These are phyloP conservation scores for Bipolaris cookei DNA, from an alignment of 2,329 filamentous ascomycete genomes.

Conservation along the genomic window DNA sequence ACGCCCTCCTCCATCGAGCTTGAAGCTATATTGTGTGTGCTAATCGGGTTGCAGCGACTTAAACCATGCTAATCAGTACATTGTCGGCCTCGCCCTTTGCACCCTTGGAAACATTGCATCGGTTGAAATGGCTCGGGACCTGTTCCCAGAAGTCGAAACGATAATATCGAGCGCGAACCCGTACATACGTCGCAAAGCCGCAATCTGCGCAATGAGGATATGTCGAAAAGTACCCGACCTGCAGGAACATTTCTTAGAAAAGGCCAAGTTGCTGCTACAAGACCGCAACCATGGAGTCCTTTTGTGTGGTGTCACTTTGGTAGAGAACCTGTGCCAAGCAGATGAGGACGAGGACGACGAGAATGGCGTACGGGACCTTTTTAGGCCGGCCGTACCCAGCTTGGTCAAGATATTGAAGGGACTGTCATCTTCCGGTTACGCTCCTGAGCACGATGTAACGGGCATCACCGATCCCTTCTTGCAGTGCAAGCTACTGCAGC, in stretches of 20 bases:
- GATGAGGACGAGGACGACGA: conserved; percentile 93
- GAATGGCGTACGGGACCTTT: conserved; percentile 87
- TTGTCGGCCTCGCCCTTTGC: conserved; percentile 93
- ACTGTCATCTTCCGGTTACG: conserved; percentile 92
- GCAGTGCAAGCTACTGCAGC: conserved; percentile 91
- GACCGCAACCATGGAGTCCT: conserved; percentile 96
- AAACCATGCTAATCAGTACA: conserved; percentile 97
- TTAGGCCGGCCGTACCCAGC: conserved; percentile 81
- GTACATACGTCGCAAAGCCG: conserved; percentile 97
- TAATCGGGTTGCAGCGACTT: conserved; percentile 71
- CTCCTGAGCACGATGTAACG: conserved; percentile 96
- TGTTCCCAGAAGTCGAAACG: conserved; percentile 94
- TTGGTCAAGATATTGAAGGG: conserved; percentile 91
- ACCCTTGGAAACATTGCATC: conserved; percentile 98
- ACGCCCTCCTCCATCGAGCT: conserved; percentile 37
- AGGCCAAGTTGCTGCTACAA: conserved; percentile 83
- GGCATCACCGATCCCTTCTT: conserved; percentile 98
- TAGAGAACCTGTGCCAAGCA: conserved; percentile 90
- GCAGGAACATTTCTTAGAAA: conserved; percentile 96
- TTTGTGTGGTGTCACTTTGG: conserved; percentile 87
- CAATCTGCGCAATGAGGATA: conserved; percentile 98
- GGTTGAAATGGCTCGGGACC: conserved; percentile 95
- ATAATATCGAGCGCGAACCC: conserved; percentile 92
- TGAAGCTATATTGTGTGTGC: neutral
- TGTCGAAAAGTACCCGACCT: conserved; percentile 97